Base-by-base conservation (phyloP, 2,329 filamentous ascomycete genomes). In the Alternaria hordeiaustralica region DNA sequence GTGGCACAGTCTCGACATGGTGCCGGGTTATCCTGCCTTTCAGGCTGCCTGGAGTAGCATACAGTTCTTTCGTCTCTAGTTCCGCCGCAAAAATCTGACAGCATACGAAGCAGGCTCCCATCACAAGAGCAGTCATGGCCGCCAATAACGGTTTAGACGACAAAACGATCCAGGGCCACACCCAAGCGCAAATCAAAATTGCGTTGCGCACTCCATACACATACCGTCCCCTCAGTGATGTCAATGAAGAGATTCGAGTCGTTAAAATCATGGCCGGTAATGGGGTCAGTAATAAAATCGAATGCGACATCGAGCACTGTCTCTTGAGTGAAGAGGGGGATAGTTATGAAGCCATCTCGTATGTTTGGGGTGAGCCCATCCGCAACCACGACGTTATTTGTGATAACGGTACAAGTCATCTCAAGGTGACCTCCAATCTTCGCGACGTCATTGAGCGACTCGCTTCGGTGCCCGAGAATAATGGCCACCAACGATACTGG, bases 161-260 rank as follows among this genome's bases (percentile, higher is more conserved):
- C 33, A 2, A 5, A 3, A n/a, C 2, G 0, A 5, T 2, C 4
- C 33, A 36, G 2, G 8, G 6, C 2, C 15, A 36, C 15, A 15
- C 1, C 0, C 33, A 9, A n/a, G 8, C 33, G 15, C 33, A 36
- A n/a, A 36, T n/a, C 15, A 15, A 36, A 36, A 9, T 36, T 2
- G 33, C 33, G 15, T n/a, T 36, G 33, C 33, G 33, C 33, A 36
- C 1, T 9, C 15, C 36, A 3, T 41, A 41, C n/a, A 6, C 1
- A 6, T 41, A 41, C 5, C 9, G 8, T 10, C 36, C 36, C 18
- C 36, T 41, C 15, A 18, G 2, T n/a, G n/a, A 41, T 18, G 0
- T 41, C 4, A 41, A 41, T 5, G n/a, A 41, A 0, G 36, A 41
- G 36, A 41, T 41, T 4, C 4, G 33, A 18, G 15, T 41, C 4